A percentile compares a stretch with the other conserved stretches of the same genome.
phyloP scores from a whole-genome alignment of 1,284 basidiomycete genomes.

The Stygiomarasmius scandens region DNA sequence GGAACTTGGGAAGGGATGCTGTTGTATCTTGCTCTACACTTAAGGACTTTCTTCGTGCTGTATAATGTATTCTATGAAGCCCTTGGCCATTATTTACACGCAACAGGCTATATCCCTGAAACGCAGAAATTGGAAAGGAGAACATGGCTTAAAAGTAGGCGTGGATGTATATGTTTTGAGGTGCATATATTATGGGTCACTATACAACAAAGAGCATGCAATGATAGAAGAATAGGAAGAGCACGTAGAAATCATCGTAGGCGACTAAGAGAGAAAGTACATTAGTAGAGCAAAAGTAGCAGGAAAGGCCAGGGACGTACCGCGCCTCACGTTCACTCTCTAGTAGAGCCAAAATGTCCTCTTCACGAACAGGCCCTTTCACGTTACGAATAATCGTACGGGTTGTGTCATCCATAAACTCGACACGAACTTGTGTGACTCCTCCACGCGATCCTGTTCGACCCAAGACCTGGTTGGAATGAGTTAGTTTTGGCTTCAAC shows the following conservation, averaged over 20 bases:
- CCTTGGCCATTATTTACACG: too few relatives aligned
- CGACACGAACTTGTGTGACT: conserved; percentile 99
- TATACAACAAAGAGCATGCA: too few relatives aligned
- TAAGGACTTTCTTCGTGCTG: too few relatives aligned
- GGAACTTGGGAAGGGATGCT: too few relatives aligned
- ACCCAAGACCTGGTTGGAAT: conserved; percentile 86
- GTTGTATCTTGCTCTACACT: too few relatives aligned
- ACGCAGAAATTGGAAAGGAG: too few relatives aligned
- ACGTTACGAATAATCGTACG: conserved; percentile 99
- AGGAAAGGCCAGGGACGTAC: conserved; percentile 56
- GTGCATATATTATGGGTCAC: too few relatives aligned
- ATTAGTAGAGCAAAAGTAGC: not conserved
- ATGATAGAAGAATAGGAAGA: too few relatives aligned
- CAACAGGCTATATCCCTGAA: too few relatives aligned
- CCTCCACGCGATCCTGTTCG: conserved; percentile 99
- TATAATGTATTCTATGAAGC: too few relatives aligned
- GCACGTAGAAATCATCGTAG: conserved; percentile 35
- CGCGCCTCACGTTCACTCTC: conserved; percentile 99
- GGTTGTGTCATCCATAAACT: conserved; percentile 98
- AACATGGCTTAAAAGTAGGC: too few relatives aligned
- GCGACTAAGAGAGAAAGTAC: conserved; percentile 34
- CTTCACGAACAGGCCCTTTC: conserved; percentile 95
- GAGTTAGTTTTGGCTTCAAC: conserved; percentile 7
- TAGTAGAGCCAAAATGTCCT: conserved; percentile 96
- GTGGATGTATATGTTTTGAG: too few relatives aligned